Evolutionary conservation across 2,329 filamentous ascomycete genomes (phyloP), one percentile per base, ranked within the genome.

Genomic region (Aspergillus brasiliensis): DNA sequence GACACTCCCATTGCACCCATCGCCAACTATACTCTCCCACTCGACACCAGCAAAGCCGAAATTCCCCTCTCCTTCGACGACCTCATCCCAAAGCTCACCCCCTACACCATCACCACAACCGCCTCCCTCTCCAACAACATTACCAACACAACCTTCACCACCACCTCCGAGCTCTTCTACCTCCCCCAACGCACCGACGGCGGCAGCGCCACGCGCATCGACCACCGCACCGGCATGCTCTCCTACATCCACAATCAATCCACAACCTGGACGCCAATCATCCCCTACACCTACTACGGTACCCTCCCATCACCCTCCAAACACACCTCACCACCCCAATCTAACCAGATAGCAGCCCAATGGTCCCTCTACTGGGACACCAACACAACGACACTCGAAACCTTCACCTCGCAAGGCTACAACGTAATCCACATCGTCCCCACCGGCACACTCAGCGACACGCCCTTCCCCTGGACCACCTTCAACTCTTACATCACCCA

Each of bases 261-360:
- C 37, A 8, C 21, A 8, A 54, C n/a, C 23, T 54, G 51, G 51
- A 54, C 51, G 8, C 27, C 51, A 10, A 54, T 54, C 37, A 31
- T 54, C 38, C 51, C 51, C 51, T 54, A 42, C 37, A 54, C 51
- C 37, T 54, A 54, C 23, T 54, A 54, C 51, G 51, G 51, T 54
- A 54, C 37, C 6, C 19, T 7, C 21, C 23, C n/a, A 23, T 10
- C 2, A n/a, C n/a, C 11, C n/a, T 1, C 31, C 19, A n/a, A n/a
- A n/a, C 46, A n/a, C 28, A 1, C 13, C 7, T 17, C 8, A 8
- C 3, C 10, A 13, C 48, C 19, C 28, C 27, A 51, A 23, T 34
- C 49, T 52, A 52, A 52, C 51, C 37, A 7, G 1, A 38, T 10
- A 15, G 7, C 10, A 54, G 51, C 19, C 51, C 51, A 54, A 44